A percentile compares a stretch with the other conserved stretches of the same genome.
Evolutionary conservation across 495 filamentous ascomycete species (phyloP).

Genomic region (Daldinia loculata): DNA sequence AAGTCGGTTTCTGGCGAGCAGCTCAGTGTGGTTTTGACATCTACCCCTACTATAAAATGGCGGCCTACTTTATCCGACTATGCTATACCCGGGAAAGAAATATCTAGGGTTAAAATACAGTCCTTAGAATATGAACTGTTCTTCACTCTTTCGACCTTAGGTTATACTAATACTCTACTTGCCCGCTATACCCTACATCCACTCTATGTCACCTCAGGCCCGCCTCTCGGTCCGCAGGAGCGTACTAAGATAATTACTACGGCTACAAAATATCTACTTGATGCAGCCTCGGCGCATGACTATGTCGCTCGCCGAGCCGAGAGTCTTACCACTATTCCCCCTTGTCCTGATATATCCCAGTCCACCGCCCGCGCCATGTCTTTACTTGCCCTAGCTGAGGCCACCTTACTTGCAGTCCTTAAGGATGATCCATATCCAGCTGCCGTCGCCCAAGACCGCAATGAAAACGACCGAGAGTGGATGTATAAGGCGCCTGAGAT

Average conservation of each 20-base stretch:
- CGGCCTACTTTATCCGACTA: constrained; percentile 74
- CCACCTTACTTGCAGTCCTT: constrained; percentile 85
- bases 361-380: constrained; percentile 74
- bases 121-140: constrained; percentile 85
- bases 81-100: constrained; percentile 64
- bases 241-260: constrained; percentile 73
- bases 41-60: constrained; percentile 75
- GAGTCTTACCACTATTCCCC: constrained; percentile 42
- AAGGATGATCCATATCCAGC: constrained; percentile 94
- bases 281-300: constrained; percentile 78
- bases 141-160: constrained; percentile 80
- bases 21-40: constrained; percentile 65
- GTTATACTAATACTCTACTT: constrained; percentile 73
- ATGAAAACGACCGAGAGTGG: constrained; percentile 85
- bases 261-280: constrained; percentile 80
- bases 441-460: constrained; percentile 75
- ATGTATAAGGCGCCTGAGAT: constrained; percentile 89
- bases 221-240: constrained; percentile 69
- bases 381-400: constrained; percentile 81
- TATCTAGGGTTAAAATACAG: constrained; percentile 68
- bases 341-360: constrained; percentile 69
- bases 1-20: constrained; percentile 62
- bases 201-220: constrained; percentile 61
- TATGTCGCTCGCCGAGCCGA: constrained; percentile 66
- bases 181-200: constrained; percentile 66